These are phyloP conservation scores for Fusarium marasasianum DNA, from an alignment of 2,329 filamentous ascomycete species.

Conservation along the genomic window DNA sequence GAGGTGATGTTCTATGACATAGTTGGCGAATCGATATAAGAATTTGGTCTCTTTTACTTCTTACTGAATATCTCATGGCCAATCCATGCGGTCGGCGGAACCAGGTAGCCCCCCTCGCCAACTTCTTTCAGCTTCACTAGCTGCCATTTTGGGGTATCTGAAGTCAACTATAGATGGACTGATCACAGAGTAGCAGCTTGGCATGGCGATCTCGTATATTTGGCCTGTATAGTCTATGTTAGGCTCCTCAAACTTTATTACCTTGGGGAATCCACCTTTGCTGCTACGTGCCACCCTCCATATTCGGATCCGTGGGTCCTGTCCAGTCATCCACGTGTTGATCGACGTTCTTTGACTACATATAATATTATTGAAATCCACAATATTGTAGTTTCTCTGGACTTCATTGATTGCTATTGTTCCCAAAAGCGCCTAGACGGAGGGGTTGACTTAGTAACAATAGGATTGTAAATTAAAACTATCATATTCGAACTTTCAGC, in stretches of 20 bases:
- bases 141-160: too few species aligned
- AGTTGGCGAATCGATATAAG: not conserved
- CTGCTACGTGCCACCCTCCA: not conserved
- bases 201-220: not conserved
- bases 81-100: too few species aligned
- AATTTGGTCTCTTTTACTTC: not conserved
- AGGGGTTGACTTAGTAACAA: not conserved
- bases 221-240: not conserved
- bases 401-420: not conserved
- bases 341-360: not conserved
- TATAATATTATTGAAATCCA: not conserved
- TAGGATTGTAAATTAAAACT: too few species aligned
- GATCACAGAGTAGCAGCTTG: too few species aligned
- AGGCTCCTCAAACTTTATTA: not conserved
- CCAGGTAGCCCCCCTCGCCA: too few species aligned
- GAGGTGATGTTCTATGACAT: too few species aligned
- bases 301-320: not conserved
- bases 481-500: not conserved
- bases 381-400: too few species aligned
- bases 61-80: not conserved
- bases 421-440: not conserved
- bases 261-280: not conserved
- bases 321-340: not conserved
- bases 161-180: fast-evolving
- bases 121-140: not conserved